phyloP scores from a whole-genome alignment of 2,329 filamentous ascomycete genomes.

The Rhynchosporium secalis region DNA sequence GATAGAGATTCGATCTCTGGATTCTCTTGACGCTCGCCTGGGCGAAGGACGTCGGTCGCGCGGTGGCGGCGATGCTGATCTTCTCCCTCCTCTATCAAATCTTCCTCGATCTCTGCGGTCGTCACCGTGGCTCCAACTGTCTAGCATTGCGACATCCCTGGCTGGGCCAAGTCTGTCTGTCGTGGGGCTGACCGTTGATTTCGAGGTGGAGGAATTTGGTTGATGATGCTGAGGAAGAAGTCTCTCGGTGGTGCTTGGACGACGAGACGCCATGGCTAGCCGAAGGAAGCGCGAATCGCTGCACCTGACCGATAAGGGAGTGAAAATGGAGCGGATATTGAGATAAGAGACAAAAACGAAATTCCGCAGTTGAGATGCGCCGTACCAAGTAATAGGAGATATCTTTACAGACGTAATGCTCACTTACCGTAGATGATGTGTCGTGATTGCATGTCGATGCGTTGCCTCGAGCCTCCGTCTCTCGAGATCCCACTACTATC shows the following conservation, averaged over 20 bases:
- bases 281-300: slow-evolving; percentile 1
- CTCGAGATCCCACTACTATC: not conserved
- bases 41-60: slow-evolving; percentile 42
- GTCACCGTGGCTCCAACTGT: slow-evolving; percentile 45
- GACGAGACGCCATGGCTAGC: slow-evolving; percentile 11
- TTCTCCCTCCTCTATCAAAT: slow-evolving; percentile 44
- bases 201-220: not conserved
- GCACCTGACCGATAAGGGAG: slow-evolving; percentile 4
- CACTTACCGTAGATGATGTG: slow-evolving; percentile 3
- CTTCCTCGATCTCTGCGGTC: slow-evolving; percentile 46
- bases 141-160: slow-evolving; percentile 46
- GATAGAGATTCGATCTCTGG: slow-evolving; percentile 37
- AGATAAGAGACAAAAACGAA: not conserved
- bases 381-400: not conserved
- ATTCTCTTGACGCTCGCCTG: slow-evolving; percentile 31
- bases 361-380: not conserved
- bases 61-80: slow-evolving; percentile 43
- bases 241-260: slow-evolving; percentile 10
- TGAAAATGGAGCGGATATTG: not conserved
- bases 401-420: not conserved
- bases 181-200: slow-evolving; percentile 2
- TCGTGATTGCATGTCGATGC: not conserved
- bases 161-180: slow-evolving; percentile 12
- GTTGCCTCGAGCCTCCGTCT: not conserved
- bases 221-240: not conserved